phyloP scores from a whole-genome alignment of 2,329 filamentous ascomycete genomes.

The Colletotrichum somersetense region DNA sequence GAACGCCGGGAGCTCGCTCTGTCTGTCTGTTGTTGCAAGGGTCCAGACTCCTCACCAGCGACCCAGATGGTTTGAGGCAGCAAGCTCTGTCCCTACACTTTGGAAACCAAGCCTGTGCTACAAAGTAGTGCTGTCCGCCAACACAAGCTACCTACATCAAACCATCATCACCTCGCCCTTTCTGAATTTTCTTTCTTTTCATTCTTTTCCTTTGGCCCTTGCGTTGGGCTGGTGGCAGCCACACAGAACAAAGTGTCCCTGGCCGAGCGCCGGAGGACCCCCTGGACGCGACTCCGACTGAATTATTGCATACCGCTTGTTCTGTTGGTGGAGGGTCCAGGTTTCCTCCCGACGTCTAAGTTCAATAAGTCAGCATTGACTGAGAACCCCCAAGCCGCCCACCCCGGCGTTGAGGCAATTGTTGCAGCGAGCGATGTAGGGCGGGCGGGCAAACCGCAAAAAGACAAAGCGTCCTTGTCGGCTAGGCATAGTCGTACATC shows the following conservation, averaged over 20 bases:
- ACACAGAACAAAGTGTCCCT: constrained; percentile 18
- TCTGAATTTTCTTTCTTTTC: background rate
- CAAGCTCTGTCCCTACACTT: constrained; percentile 34
- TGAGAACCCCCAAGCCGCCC: constrained; percentile 10
- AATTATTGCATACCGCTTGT: constrained; percentile 30
- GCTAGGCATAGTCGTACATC: no score
- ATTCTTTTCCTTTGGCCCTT: constrained; percentile 13
- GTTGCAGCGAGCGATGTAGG: background rate
- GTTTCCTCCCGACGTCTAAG: constrained; percentile 7
- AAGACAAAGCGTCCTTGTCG: constrained; percentile 19
- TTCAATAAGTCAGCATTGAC: constrained; percentile 35
- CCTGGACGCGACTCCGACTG: constrained; percentile 19
- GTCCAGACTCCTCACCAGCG: constrained; percentile 10
- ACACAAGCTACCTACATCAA: constrained; percentile 13
- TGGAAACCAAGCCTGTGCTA: constrained; percentile 29
- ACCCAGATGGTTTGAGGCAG: constrained; percentile 34
- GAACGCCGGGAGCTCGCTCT: background rate
- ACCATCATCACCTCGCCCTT: background rate
- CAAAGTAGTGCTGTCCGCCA: background rate
- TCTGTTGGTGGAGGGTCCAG: constrained; percentile 9
- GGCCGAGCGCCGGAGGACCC: constrained; percentile 2
- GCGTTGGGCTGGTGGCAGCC: constrained; percentile 21
- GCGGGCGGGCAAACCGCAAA: constrained; percentile 4
- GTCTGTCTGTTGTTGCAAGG: background rate
- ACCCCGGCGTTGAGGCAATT: constrained; percentile 7